Evolutionary conservation across 805 yeast species (phyloP).

Genomic region (Cyberlindnera nakhonratchasimensis): DNA sequence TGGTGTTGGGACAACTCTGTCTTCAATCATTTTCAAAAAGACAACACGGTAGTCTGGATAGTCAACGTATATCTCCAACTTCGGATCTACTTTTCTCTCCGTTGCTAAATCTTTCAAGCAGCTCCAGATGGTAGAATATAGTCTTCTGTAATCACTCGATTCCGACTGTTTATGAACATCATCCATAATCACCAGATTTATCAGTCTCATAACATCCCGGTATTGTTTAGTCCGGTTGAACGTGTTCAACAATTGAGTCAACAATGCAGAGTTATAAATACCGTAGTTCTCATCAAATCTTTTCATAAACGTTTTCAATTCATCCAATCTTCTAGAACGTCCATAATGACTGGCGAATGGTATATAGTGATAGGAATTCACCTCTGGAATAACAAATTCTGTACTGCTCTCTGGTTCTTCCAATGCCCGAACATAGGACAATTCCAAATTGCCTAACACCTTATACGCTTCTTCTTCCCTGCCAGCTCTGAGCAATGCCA

Average conservation of each 20-base stretch:
- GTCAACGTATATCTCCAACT: background rate
- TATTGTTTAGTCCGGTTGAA: conserved; percentile 30
- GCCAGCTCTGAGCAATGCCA: conserved; percentile 24
- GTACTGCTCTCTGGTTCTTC: conserved; percentile 14
- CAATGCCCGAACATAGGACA: conserved; percentile 14
- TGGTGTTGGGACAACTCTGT: conserved; percentile 21
- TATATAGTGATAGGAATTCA: conserved; percentile 40
- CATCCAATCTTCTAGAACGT: conserved; percentile 23
- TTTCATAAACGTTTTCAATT: conserved; percentile 30
- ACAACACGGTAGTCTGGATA: conserved; percentile 23
- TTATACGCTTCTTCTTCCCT: conserved; percentile 31
- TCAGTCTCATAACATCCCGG: conserved; percentile 31
- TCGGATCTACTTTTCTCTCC: background rate
- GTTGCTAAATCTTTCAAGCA: conserved; percentile 21
- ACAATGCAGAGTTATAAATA: conserved; percentile 33
- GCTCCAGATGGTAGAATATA: conserved; percentile 34
- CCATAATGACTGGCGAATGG: conserved; percentile 37
- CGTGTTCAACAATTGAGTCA: conserved; percentile 36
- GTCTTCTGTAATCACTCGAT: conserved; percentile 12
- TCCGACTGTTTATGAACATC: conserved; percentile 18
- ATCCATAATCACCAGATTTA: conserved; percentile 30
- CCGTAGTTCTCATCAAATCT: conserved; percentile 32
- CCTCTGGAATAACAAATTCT: conserved; percentile 32
- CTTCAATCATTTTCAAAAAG: conserved; percentile 27
- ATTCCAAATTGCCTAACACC: conserved; percentile 33